phyloP scores from a whole-genome alignment of 139 green algal species.

The Tetraselmis chui region DNA sequence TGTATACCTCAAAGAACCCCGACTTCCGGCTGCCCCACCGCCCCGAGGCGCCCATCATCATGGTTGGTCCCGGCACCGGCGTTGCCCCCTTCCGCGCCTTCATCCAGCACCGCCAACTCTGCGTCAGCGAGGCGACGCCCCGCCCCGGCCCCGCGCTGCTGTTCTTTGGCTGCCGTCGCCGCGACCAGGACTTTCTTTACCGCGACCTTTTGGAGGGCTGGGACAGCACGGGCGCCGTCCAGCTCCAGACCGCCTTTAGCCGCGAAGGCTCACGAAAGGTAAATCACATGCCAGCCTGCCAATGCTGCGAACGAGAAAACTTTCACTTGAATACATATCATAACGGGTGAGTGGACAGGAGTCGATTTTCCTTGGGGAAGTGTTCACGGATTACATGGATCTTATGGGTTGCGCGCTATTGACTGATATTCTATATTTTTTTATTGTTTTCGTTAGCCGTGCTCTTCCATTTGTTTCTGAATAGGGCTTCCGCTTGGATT shows the following conservation, averaged over 20 bases:
- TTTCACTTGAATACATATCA: no score
- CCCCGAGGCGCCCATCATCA: slow-evolving; percentile 69
- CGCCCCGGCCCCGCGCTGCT: slow-evolving; percentile 44
- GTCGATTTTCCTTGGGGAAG: no score
- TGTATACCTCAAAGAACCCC: slow-evolving; percentile 77
- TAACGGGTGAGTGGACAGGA: no score
- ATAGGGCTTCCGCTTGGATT: no score
- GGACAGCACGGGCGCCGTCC: slow-evolving; percentile 41
- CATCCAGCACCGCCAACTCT: slow-evolving; percentile 28
- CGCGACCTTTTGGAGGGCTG: slow-evolving; percentile 56
- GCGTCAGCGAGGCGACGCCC: background rate
- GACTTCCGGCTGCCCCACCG: slow-evolving; percentile 73
- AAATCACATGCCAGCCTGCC: no score
- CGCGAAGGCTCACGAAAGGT: slow-evolving; percentile 44
- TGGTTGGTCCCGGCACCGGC: slow-evolving; percentile 87
- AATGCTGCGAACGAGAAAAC: no score
- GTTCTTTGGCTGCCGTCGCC: slow-evolving; percentile 80
- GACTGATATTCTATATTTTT: no score
- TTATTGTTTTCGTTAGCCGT: no score
- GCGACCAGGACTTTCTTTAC: slow-evolving; percentile 83
- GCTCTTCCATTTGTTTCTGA: no score
- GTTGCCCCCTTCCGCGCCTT: slow-evolving; percentile 83
- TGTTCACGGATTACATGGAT: no score
- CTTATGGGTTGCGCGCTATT: no score
- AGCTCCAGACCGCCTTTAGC: slow-evolving; percentile 76